Evolutionary conservation across 2,329 filamentous ascomycete species (phyloP).

Genomic region (Aspergillus floridensis): DNA sequence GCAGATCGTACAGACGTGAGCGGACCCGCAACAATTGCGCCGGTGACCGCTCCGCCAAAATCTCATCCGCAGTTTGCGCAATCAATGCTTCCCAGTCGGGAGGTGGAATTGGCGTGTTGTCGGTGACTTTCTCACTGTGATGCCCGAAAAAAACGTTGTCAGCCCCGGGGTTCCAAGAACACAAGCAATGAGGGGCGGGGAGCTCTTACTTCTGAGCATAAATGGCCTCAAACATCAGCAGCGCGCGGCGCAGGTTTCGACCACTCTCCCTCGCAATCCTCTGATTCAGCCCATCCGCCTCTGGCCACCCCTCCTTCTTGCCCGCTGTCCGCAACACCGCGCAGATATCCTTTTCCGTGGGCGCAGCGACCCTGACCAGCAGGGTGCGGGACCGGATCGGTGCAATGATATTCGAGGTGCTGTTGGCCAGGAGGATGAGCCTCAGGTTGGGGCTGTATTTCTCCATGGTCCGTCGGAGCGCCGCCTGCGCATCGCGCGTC

Average conservation of each 20-base stretch:
- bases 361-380: constrained; percentile 86
- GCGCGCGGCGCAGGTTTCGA: constrained; percentile 80
- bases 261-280: constrained; percentile 88
- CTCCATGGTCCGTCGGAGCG: constrained; percentile 93
- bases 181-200: not conserved
- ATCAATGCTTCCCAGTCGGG: constrained; percentile 97
- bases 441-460: constrained; percentile 96
- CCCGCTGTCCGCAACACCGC: constrained; percentile 67
- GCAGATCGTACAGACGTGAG: constrained; percentile 91
- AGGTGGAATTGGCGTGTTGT: constrained; percentile 84
- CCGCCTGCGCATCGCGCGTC: constrained; percentile 90
- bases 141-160: not conserved
- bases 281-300: constrained; percentile 70
- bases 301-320: constrained; percentile 80
- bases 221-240: constrained; percentile 96
- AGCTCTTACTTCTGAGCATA: constrained; percentile 88
- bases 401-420: constrained; percentile 98
- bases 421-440: constrained; percentile 89
- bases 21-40: constrained; percentile 82
- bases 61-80: constrained; percentile 83
- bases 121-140: constrained; percentile 79
- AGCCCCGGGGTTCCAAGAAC: not conserved
- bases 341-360: constrained; percentile 80
- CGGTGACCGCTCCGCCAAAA: constrained; percentile 89
- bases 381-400: constrained; percentile 90